phyloP scores from a whole-genome alignment of 2,329 filamentous ascomycete species.

The Nothopassalora personata region DNA sequence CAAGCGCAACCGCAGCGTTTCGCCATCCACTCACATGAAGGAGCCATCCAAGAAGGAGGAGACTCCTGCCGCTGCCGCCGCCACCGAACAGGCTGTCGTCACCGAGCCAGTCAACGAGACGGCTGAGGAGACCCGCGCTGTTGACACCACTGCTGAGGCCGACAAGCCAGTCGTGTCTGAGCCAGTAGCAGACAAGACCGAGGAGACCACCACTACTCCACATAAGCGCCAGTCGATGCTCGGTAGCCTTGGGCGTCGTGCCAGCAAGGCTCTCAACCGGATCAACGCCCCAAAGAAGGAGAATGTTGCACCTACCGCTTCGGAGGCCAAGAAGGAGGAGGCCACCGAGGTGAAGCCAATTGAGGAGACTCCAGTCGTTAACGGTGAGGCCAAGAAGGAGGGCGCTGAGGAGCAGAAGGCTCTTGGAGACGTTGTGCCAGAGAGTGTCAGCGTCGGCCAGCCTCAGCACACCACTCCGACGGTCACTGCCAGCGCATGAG shows the following conservation, averaged over 20 bases:
- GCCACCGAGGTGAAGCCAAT: conserved; percentile 22
- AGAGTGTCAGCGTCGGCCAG: conserved; percentile 27
- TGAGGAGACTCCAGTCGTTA: conserved; percentile 19
- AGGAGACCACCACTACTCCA: conserved; percentile 17
- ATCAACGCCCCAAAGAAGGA: conserved; percentile 31
- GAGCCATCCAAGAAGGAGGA: conserved; percentile 33
- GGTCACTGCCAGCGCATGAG: conserved; percentile 33
- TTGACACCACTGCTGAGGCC: conserved; percentile 29
- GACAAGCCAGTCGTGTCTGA: conserved; percentile 22
- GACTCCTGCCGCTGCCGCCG: conserved; percentile 20
- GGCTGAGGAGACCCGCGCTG: conserved; percentile 25
- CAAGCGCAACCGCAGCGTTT: conserved; percentile 32
- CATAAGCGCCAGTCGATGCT: conserved; percentile 33
- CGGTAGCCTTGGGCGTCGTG: conserved; percentile 31
- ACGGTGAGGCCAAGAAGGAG: conserved; percentile 21
- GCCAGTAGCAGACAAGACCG: conserved; percentile 20
- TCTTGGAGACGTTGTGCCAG: conserved; percentile 29
- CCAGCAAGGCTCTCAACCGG: conserved; percentile 32
- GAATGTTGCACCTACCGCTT: conserved; percentile 16
- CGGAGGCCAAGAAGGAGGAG: conserved; percentile 21
- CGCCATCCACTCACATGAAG: conserved; percentile 33
- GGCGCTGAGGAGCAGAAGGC: conserved; percentile 22
- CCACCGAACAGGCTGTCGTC: conserved; percentile 29
- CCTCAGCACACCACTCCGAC: conserved; percentile 26
- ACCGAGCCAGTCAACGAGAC: conserved; percentile 21